Conservation (phyloP, 331 rosid species). For the Spiraea crenata region DNA sequence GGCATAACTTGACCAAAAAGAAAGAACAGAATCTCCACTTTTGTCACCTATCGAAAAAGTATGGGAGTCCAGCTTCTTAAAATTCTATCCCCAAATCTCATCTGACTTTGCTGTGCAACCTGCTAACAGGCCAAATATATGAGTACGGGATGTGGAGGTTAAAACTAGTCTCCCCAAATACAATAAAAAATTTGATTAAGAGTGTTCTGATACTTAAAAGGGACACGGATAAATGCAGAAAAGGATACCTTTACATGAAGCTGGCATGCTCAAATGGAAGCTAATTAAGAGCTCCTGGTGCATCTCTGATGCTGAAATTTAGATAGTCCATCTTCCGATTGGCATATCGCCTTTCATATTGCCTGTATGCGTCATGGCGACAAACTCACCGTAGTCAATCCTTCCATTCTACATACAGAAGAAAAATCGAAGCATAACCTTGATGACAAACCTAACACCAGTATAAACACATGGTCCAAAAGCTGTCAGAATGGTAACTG, state of each 20-base stretch:
- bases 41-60: constrained; percentile 17
- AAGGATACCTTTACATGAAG: constrained; percentile 41
- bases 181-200: too few relatives aligned
- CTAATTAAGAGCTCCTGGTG: constrained; percentile 68
- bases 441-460: not conserved
- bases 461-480: not conserved
- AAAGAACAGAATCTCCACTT: constrained; percentile 26
- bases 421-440: not conserved
- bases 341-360: constrained; percentile 74
- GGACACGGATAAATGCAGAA: not conserved
- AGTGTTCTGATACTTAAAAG: not conserved
- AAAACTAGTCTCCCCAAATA: too few relatives aligned
- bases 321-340: constrained; percentile 94
- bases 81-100: constrained; percentile 41
- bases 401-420: constrained; percentile 56
- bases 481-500: not conserved
- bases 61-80: constrained; percentile 14
- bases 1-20: constrained; percentile 31
- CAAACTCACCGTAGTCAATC: constrained; percentile 93
- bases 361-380: constrained; percentile 99
- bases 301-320: constrained; percentile 97
- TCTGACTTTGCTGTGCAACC: constrained; percentile 63
- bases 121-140: constrained; percentile 36
- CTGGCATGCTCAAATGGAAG: constrained; percentile 36
- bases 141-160: too few relatives aligned